Evolutionary conservation across 2,329 filamentous ascomycete genomes (phyloP).

Genomic region (Pyrenophora tritici-repentis): DNA sequence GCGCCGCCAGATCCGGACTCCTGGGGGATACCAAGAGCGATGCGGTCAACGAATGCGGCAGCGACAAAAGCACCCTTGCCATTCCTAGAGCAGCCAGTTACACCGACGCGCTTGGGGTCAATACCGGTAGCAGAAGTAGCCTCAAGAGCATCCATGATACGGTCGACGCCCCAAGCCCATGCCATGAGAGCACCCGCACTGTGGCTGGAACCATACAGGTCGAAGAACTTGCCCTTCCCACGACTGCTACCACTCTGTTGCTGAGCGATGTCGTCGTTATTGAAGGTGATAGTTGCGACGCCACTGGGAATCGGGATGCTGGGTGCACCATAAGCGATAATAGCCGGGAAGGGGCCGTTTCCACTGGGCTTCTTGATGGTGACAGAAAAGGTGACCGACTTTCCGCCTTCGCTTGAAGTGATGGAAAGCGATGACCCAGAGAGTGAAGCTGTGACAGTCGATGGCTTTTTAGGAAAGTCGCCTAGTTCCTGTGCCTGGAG

Average conservation of each 20-base stretch:
- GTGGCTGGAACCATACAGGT: slow-evolving; percentile 61
- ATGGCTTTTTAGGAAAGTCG: slow-evolving; percentile 44
- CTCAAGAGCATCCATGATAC: slow-evolving; percentile 65
- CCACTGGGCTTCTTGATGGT: slow-evolving; percentile 49
- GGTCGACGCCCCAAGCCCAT: slow-evolving; percentile 67
- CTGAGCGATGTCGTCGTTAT: slow-evolving; percentile 62
- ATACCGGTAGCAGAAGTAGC: slow-evolving; percentile 53
- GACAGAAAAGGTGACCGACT: slow-evolving; percentile 45
- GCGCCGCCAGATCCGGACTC: slow-evolving; percentile 66
- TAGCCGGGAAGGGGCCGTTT: slow-evolving; percentile 59
- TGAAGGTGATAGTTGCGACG: slow-evolving; percentile 64
- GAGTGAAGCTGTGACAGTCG: slow-evolving; percentile 38
- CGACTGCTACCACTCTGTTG: slow-evolving; percentile 55
- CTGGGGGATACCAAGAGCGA: slow-evolving; percentile 66
- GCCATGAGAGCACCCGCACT: slow-evolving; percentile 63
- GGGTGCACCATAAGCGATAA: slow-evolving; percentile 61
- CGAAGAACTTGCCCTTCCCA: slow-evolving; percentile 64
- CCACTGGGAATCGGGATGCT: slow-evolving; percentile 61
- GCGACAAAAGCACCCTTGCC: slow-evolving; percentile 68
- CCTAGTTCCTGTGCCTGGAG: slow-evolving; percentile 48
- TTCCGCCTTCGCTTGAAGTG: slow-evolving; percentile 40
- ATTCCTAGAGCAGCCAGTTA: slow-evolving; percentile 68
- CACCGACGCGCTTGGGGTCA: slow-evolving; percentile 51
- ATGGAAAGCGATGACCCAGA: slow-evolving; percentile 43
- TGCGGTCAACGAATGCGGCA: slow-evolving; percentile 62